These are phyloP conservation scores for Ceratocystis papillata DNA, from an alignment of 2,329 filamentous ascomycete species.

Conservation along the genomic window DNA sequence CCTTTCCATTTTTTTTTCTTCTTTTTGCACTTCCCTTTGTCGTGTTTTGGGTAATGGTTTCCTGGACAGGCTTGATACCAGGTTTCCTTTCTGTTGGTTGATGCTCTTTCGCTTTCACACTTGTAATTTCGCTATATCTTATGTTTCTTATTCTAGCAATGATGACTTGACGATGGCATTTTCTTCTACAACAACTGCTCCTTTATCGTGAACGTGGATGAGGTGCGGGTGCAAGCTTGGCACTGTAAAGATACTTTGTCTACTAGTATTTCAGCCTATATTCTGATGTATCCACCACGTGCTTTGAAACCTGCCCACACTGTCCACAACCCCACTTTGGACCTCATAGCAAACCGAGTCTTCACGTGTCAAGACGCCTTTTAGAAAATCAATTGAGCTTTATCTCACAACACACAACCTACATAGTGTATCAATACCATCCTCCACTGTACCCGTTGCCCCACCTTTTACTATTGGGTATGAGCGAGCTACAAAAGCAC, in stretches of 20 bases:
- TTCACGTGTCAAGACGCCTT: neutral
- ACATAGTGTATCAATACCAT: neutral
- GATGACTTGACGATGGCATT: constrained; percentile 14
- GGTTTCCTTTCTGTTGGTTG: constrained; percentile 8
- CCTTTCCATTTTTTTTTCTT: constrained; percentile 6
- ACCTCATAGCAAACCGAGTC: constrained; percentile 17
- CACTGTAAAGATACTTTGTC: neutral
- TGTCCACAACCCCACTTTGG: constrained; percentile 22
- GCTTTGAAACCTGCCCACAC: neutral
- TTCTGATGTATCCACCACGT: neutral
- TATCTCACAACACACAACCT: neutral
- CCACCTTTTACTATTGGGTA: constrained; percentile 31
- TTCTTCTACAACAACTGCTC: neutral
- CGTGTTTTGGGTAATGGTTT: constrained; percentile 9
- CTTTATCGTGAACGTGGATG: neutral
- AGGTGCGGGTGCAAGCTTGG: neutral
- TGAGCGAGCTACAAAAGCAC: constrained; percentile 72
- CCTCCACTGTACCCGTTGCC: neutral
- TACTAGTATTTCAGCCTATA: neutral
- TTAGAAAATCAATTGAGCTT: neutral
- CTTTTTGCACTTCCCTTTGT: neutral
- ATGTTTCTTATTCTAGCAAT: neutral
- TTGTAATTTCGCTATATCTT: constrained; percentile 8
- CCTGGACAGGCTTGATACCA: neutral
- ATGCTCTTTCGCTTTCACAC: constrained; percentile 3